Conservation (phyloP, 1,139 yeast species). For the Pichia sp. region DNA sequence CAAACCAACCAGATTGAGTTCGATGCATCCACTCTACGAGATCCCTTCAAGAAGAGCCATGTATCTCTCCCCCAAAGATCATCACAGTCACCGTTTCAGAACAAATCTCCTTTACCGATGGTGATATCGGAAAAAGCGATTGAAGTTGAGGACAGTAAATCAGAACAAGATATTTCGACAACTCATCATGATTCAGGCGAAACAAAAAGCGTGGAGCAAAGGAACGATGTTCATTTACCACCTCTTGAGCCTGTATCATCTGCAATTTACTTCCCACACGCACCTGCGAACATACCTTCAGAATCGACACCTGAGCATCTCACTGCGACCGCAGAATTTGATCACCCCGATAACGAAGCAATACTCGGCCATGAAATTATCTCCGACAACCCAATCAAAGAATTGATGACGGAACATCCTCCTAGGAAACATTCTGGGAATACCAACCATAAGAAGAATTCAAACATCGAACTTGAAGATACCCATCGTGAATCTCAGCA, state of each 20-base stretch:
- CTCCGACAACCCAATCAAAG: too few species aligned
- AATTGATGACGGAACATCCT: too few species aligned
- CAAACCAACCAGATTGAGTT: not conserved
- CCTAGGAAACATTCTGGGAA: too few species aligned
- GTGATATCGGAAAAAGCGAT: not conserved
- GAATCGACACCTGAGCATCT: constrained; percentile 24
- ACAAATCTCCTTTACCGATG: too few species aligned
- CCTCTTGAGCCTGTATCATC: constrained; percentile 49
- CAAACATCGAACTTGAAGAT: too few species aligned
- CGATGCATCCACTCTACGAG: not conserved
- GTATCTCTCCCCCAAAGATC: too few species aligned
- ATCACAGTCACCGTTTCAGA: too few species aligned
- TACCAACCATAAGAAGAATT: too few species aligned
- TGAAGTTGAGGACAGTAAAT: not conserved
- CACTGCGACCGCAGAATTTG: constrained; percentile 29
- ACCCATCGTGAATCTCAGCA: too few species aligned
- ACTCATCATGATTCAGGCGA: not conserved
- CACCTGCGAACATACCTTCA: constrained; percentile 24
- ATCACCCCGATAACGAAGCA: constrained; percentile 16
- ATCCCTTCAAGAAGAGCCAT: too few species aligned
- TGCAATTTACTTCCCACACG: constrained; percentile 64
- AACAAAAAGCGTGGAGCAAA: not conserved
- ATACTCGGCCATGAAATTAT: too few species aligned
- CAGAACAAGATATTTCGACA: not conserved
- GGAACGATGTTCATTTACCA: constrained; percentile 2